phyloP scores from a whole-genome alignment of 179 eudicot genomes.

The Silene vulgaris region DNA sequence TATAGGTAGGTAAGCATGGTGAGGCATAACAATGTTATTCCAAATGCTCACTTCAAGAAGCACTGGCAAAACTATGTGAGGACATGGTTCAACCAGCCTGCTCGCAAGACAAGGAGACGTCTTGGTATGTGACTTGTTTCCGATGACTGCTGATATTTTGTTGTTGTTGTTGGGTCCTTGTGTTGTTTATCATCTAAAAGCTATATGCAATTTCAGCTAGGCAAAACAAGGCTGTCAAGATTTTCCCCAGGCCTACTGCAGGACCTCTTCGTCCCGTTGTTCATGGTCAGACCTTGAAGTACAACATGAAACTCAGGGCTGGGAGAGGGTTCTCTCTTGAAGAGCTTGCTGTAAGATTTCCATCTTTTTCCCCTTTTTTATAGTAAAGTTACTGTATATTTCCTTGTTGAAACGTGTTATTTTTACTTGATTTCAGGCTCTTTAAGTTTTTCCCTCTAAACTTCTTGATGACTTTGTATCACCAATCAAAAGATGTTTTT shows the following conservation, averaged over 20 bases:
- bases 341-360: constrained; percentile 59
- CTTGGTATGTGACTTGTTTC: constrained; percentile 30
- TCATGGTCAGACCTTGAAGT: constrained; percentile 75
- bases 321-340: constrained; percentile 86
- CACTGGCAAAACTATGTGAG: constrained; percentile 81
- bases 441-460: too few relatives aligned
- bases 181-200: not conserved
- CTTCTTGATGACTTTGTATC: too few relatives aligned
- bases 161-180: not conserved
- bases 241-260: constrained; percentile 86
- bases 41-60: constrained; percentile 76
- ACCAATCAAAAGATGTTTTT: too few relatives aligned
- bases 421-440: too few relatives aligned
- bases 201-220: constrained; percentile 49
- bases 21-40: constrained; percentile 79
- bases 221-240: constrained; percentile 90
- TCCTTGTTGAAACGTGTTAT: too few relatives aligned
- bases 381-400: too few relatives aligned
- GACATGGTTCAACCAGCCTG: constrained; percentile 90
- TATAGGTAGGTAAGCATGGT: constrained; percentile 56
- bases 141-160: too few relatives aligned
- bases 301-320: constrained; percentile 85
- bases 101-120: constrained; percentile 76
- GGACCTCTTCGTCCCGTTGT: constrained; percentile 87
- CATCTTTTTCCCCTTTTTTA: not conserved